Evolutionary conservation across 176 grass and related monocot species (phyloP).

Genomic region (barley (Hordeum vulgare)): DNA sequence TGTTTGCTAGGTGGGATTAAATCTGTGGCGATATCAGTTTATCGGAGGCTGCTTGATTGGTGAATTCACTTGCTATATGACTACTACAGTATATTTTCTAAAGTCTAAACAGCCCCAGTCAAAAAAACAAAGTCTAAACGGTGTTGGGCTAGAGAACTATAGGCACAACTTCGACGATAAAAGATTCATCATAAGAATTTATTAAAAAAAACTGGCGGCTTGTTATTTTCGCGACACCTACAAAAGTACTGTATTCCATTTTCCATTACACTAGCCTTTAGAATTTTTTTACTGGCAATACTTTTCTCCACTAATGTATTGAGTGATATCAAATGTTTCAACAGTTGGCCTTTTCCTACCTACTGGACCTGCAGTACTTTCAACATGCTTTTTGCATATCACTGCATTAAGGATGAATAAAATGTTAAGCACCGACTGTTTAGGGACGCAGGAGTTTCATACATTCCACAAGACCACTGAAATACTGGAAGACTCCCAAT

Average conservation of each 20-base stretch:
- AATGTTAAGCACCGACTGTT: conserved; percentile 55
- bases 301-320: conserved; percentile 38
- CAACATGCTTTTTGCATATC: conserved; percentile 55
- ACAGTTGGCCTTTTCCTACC: conserved; percentile 66
- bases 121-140: too few species aligned
- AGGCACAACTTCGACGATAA: neutral
- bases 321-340: conserved; percentile 52
- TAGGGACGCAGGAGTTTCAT: conserved; percentile 44
- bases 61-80: neutral
- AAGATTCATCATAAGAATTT: neutral
- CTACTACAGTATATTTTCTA: neutral
- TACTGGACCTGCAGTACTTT: conserved; percentile 58
- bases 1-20: neutral
- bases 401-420: conserved; percentile 72
- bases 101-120: too few species aligned
- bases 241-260: neutral
- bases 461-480: conserved; percentile 37
- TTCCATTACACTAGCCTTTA: conserved; percentile 13
- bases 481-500: conserved; percentile 30
- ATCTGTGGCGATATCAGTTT: neutral
- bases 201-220: neutral
- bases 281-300: conserved; percentile 20
- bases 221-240: neutral
- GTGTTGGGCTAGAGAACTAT: neutral
- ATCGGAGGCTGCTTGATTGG: neutral